Evolutionary conservation across 2,329 filamentous ascomycete species (phyloP), one percentile per base, ranked within the genome.

Genomic region (Saccharata proteae): DNA sequence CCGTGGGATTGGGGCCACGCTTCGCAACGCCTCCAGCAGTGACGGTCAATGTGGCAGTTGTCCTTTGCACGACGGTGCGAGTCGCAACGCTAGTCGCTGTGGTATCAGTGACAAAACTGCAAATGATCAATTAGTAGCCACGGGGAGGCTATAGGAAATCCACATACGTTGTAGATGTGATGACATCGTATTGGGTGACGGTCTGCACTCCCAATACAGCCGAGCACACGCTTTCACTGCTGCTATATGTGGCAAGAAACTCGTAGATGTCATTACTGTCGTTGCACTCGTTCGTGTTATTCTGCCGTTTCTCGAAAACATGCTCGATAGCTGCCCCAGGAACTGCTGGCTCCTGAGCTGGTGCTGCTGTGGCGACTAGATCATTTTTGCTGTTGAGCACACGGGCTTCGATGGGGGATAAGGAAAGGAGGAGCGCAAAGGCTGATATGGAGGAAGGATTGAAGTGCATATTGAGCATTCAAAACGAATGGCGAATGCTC

Each of bases 391-490:
- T 35, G 23, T 31, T 19, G 25, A 26, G 24, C 13, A 35, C 28
- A 16, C 23, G 23, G 20, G 33, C 33, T 14, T 35, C 33, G n/a
- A 29, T 23, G 24, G 31, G 24, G 15, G 43, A 47, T 40, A 52
- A 46, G 3, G 46, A 52, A 38, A 54, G 43, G 21, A 51, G 13
- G 16, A 44, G 29, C 44, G 45, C 45, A 40, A 44, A 46, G 38
- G 49, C 48, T 47, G 43, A 34, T 15, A 32, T 25, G 6, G 47
- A 37, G n/a, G 46, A 50, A 44, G 32, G 47, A 47, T 37, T 38
- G 42, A 52, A 39, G 38, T 42, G 43, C 51, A 54, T 53, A 44
- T 45, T 40, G 46, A 52, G 47, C 43, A 48, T 44, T 44, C 47
- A 38, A 49, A 42, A 40, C 30, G 40, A 46, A 35, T 34, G 38